phyloP scores from a whole-genome alignment of 768 basidiomycete species.

The Saitozyma sp. region DNA sequence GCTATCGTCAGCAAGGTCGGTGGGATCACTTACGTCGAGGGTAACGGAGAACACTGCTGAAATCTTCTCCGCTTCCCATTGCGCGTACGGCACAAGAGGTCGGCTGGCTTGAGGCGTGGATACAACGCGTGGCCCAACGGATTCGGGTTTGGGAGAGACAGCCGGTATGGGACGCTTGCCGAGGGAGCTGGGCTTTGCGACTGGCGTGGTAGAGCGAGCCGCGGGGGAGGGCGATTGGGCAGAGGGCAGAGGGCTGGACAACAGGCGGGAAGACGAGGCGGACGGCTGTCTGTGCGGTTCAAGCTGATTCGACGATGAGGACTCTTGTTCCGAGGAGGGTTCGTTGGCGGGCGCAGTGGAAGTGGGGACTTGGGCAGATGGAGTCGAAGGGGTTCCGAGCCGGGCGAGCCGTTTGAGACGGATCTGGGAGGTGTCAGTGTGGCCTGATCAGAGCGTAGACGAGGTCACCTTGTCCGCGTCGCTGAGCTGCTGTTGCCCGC shows the following conservation, averaged over 20 bases:
- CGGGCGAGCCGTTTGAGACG: conserved; percentile 75
- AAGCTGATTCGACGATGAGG: not conserved
- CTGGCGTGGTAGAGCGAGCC: conserved; percentile 4
- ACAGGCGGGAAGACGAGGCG: conserved; percentile 21
- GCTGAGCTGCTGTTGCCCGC: too few species aligned
- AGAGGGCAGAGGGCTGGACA: conserved; percentile 15
- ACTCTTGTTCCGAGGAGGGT: not conserved
- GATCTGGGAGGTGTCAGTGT: conserved; percentile 46
- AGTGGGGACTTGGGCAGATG: conserved; percentile 30
- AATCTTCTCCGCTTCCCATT: conserved; percentile 76
- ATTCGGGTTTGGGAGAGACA: too few species aligned
- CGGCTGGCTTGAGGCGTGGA: too few species aligned
- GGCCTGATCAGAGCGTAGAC: conserved; percentile 9
- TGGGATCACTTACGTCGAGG: conserved; percentile 63
- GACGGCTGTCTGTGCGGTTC: conserved; percentile 9
- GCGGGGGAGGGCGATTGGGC: not conserved
- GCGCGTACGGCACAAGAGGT: conserved; percentile 57
- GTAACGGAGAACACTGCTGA: conserved; percentile 73
- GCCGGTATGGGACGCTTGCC: conserved; percentile 14
- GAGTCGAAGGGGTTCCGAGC: conserved; percentile 59
- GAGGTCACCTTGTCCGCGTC: too few species aligned
- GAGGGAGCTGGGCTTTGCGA: conserved; percentile 11
- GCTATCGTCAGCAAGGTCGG: conserved; percentile 14
- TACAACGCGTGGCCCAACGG: too few species aligned
- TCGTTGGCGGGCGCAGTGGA: conserved; percentile 18